These are phyloP conservation scores for Arxiozyma slooffiae DNA, from an alignment of 1,139 yeast genomes.

Conservation along the genomic window DNA sequence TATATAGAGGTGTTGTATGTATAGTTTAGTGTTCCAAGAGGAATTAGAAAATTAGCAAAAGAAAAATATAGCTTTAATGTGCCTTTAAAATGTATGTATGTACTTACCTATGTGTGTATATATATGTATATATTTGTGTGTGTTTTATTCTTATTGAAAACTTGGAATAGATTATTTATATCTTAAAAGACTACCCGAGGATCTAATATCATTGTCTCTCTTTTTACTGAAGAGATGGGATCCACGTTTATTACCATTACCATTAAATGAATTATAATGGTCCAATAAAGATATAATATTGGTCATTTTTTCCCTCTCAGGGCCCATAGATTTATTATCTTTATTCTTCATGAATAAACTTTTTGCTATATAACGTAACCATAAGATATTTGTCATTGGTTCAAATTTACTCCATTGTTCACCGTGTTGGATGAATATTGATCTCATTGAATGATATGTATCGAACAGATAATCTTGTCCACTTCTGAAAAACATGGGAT, in stretches of 20 bases:
- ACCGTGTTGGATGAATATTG: constrained; percentile 9
- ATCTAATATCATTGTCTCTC: constrained; percentile 15
- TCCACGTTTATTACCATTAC: constrained; percentile 3
- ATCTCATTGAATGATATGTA: constrained; percentile 41
- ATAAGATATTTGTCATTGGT: constrained; percentile 35
- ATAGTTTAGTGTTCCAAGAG: no score
- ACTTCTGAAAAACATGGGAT: constrained; percentile 44
- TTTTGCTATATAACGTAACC: constrained; percentile 36
- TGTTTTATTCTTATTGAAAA: background rate
- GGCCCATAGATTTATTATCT: constrained; percentile 10
- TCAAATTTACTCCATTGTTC: constrained; percentile 31
- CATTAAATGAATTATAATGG: background rate
- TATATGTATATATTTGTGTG: no score
- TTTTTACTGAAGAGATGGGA: constrained; percentile 10
- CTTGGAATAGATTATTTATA: constrained; percentile 9
- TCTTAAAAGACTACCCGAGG: constrained; percentile 18
- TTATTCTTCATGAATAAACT: constrained; percentile 9
- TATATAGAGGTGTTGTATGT: no score
- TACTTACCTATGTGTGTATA: no score
- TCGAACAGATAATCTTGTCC: constrained; percentile 46
- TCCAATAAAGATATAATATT: constrained; percentile 10
- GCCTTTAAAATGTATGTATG: no score
- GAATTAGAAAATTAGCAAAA: no score
- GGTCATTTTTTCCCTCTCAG: constrained; percentile 15
- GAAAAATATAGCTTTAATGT: no score